Percentiles rank a stretch among this genome's conserved stretches.
Conservation (phyloP, 2,329 filamentous ascomycete species). For the Akanthomyces lecanii region DNA sequence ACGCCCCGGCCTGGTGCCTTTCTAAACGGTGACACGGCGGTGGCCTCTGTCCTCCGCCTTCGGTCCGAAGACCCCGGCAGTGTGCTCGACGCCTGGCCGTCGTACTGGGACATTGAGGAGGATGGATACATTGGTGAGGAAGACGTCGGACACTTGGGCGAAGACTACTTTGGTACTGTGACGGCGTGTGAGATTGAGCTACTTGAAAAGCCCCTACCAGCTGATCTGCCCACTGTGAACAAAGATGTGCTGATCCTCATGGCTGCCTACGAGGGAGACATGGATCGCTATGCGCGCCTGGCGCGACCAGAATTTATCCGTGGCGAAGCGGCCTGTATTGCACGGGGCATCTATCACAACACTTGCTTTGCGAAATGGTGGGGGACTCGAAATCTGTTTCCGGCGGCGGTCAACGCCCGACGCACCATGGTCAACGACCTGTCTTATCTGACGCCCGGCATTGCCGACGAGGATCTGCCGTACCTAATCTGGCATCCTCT, state of each 20-base stretch:
- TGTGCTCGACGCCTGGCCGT: constrained; percentile 21
- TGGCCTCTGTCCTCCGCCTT: background rate
- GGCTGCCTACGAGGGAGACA: constrained; percentile 35
- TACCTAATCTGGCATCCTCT: constrained; percentile 15
- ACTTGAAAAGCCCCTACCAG: constrained; percentile 27
- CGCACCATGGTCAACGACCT: constrained; percentile 29
- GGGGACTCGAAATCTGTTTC: constrained; percentile 2
- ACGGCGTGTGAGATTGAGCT: constrained; percentile 14
- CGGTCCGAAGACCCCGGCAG: background rate
- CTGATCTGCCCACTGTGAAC: constrained; percentile 32
- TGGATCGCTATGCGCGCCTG: constrained; percentile 37
- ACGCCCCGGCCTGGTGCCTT: constrained; percentile 16
- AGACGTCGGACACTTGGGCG: background rate
- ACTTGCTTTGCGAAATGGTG: constrained; percentile 35
- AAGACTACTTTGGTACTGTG: constrained; percentile 14
- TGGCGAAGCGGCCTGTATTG: constrained; percentile 26
- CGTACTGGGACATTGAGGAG: background rate
- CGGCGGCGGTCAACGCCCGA: constrained; percentile 24
- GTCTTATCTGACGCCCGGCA: constrained; percentile 15
- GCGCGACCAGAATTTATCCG: constrained; percentile 25
- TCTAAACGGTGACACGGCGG: constrained; percentile 33
- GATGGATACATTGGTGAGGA: constrained; percentile 8
- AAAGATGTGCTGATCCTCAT: constrained; percentile 36
- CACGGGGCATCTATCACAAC: constrained; percentile 36
- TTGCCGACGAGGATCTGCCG: background rate